phyloP scores from a whole-genome alignment of 2,329 filamentous ascomycete genomes.

The Myriosclerotinia curreyana region DNA sequence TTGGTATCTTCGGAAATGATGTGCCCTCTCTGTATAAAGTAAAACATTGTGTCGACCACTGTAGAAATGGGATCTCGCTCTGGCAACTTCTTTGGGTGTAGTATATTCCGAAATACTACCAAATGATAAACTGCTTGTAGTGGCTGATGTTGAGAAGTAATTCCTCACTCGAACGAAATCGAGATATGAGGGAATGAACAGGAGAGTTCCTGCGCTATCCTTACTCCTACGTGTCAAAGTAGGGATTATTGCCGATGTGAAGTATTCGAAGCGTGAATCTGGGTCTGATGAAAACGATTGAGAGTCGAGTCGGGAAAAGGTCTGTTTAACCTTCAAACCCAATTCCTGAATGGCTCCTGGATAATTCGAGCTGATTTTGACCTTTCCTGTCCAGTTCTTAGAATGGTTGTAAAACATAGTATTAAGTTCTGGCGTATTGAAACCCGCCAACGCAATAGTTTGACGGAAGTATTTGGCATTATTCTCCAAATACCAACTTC shows the following conservation, averaged over 20 bases:
- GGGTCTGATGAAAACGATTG: slow-evolving; percentile 70
- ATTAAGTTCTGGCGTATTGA: slow-evolving; percentile 84
- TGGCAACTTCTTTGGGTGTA: slow-evolving; percentile 70
- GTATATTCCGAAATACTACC: slow-evolving; percentile 89
- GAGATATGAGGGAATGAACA: slow-evolving; percentile 91
- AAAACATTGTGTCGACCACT: slow-evolving; percentile 78
- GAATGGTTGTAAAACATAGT: slow-evolving; percentile 73
- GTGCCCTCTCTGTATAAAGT: slow-evolving; percentile 91
- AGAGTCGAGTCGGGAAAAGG: slow-evolving; percentile 82
- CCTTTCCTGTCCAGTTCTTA: slow-evolving; percentile 76
- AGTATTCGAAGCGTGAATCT: slow-evolving; percentile 87
- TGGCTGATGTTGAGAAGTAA: slow-evolving; percentile 72
- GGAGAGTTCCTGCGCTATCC: slow-evolving; percentile 66
- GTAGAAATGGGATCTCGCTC: slow-evolving; percentile 83
- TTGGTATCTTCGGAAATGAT: slow-evolving; percentile 89
- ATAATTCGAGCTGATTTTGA: slow-evolving; percentile 67
- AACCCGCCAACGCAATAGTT: slow-evolving; percentile 76
- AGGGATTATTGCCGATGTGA: slow-evolving; percentile 77
- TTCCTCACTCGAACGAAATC: slow-evolving; percentile 94
- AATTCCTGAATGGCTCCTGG: slow-evolving; percentile 70
- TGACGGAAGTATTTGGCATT: slow-evolving; percentile 79
- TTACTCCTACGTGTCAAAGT: slow-evolving; percentile 66
- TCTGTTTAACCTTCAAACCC: slow-evolving; percentile 72
- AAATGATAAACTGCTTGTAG: slow-evolving; percentile 60
- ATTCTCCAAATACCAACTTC: slow-evolving; percentile 89